A percentile compares a stretch with the other conserved stretches of the same genome.
phyloP scores from a whole-genome alignment of 1,139 yeast genomes.

The Geotrichum bryndzae region DNA sequence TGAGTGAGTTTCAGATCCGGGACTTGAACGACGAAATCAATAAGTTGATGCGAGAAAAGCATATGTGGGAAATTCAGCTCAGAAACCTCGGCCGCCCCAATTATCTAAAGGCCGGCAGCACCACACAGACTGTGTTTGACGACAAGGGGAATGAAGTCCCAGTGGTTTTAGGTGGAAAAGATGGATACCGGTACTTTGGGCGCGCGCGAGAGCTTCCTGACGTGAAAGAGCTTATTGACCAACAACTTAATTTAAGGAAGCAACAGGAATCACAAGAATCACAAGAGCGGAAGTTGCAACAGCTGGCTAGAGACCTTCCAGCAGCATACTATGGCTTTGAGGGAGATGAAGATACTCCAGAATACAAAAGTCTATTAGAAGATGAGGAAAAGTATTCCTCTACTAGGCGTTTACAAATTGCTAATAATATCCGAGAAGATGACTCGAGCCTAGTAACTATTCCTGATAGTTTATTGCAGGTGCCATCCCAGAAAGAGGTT shows the following conservation, averaged over 20 bases:
- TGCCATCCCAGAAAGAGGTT: conserved; percentile 43
- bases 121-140: conserved; percentile 22
- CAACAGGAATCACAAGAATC: conserved; percentile 21
- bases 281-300: conserved; percentile 25
- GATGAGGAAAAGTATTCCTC: conserved; percentile 31
- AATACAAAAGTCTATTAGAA: conserved; percentile 14
- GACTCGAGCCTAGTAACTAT: conserved; percentile 20
- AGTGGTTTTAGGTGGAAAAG: conserved; percentile 20
- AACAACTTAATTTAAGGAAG: conserved; percentile 28
- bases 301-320: conserved; percentile 28
- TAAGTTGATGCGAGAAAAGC: conserved; percentile 57
- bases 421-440: conserved; percentile 17
- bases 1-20: conserved; percentile 57
- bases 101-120: conserved; percentile 35
- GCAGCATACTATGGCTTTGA: conserved; percentile 46
- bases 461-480: conserved; percentile 23
- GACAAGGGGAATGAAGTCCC: conserved; percentile 32
- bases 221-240: conserved; percentile 48
- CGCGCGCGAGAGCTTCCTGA: conserved; percentile 79
- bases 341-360: conserved; percentile 31
- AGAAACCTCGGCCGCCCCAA: conserved; percentile 66
- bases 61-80: conserved; percentile 74
- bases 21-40: conserved; percentile 75
- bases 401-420: conserved; percentile 9
- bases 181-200: conserved; percentile 72